Base-by-base conservation (phyloP, 331 rosid genomes). In the Quercus phellos region DNA sequence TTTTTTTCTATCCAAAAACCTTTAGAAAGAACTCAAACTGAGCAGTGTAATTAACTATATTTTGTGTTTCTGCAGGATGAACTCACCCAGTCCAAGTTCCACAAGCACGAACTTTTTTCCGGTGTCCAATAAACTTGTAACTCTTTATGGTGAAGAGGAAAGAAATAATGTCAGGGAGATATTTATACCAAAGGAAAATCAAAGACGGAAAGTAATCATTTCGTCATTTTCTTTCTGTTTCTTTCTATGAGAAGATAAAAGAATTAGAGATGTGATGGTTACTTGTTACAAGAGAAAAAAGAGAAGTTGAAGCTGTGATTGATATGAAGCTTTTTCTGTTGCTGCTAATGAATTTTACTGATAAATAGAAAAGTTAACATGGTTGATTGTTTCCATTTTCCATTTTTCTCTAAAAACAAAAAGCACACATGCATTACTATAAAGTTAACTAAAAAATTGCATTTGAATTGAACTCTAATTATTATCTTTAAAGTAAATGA, bases 251-350 rank as follows among this genome's bases (percentile, higher is more conserved):
- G 16, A 46, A 46, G 51, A 2, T 11, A 46, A n/a, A 24, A 55
- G 70, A 51, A 50, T 50, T 27, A 29, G 51, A 53, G 80, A 74
- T 78, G 76, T 78, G 77, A 70, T 70, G 68, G 82, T 34, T 77
- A 77, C 81, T 46, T 58, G 70, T 21, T 77, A n/a, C 54, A 16
- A 4, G 71, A 18, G 54, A 69, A 26, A 35, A 55, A 38, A 24
- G 50, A 27, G 27, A 11, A 26, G 53, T 32, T 30, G 51, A 73
- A 46, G 27, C 2, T 21, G 22, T 70, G 78, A 63, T 43, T 70
- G 77, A 63, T 63, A 43, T 55, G 59, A 70, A 43, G 6, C 59
- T 26, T 55, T 56, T 55, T 43, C 72, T 55, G 17, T 35, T 35
- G 10, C 42, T 6, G 42, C 42, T 7, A 35, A 35, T 35, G 42